A percentile compares a stretch with the other conserved stretches of the same genome.
Evolutionary conservation across 805 yeast species (phyloP).

Genomic region (Candida cerambycidarum): DNA sequence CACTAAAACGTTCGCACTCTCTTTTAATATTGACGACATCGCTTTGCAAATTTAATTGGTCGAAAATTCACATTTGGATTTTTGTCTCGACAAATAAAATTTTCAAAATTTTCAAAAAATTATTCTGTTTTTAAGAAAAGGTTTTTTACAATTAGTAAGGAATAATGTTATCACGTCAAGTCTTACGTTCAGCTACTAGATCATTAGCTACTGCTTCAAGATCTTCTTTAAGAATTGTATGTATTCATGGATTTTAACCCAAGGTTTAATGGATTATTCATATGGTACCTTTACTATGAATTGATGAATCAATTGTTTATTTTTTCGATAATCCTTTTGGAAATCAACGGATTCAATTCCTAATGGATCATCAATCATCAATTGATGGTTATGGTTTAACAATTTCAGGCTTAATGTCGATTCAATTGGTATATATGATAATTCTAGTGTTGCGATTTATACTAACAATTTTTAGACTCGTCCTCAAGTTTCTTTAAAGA

Average conservation of each 20-base stretch:
- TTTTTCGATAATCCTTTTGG: not conserved
- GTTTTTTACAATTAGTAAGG: slow-evolving; percentile 5
- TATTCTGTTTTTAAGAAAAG: slow-evolving; percentile 6
- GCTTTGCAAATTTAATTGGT: slow-evolving; percentile 14
- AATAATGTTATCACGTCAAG: slow-evolving; percentile 78
- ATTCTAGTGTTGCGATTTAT: slow-evolving; percentile 6
- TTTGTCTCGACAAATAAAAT: slow-evolving; percentile 18
- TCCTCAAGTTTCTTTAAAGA: slow-evolving; percentile 66
- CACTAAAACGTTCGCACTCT: slow-evolving; percentile 10
- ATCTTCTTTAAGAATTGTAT: slow-evolving; percentile 33
- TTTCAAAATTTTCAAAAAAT: slow-evolving; percentile 15
- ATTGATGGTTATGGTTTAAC: slow-evolving; percentile 1
- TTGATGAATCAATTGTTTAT: not conserved
- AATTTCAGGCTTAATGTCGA: not conserved
- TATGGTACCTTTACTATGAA: not conserved
- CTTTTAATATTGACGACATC: slow-evolving; percentile 1
- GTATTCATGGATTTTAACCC: slow-evolving; percentile 16
- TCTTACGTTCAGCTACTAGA: slow-evolving; percentile 82
- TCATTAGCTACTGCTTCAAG: slow-evolving; percentile 53
- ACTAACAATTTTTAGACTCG: slow-evolving; percentile 54
- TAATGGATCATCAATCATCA: not conserved
- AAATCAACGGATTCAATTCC: not conserved
- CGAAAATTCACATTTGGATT: slow-evolving; percentile 7
- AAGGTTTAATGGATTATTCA: not conserved
- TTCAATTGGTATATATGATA: too few relatives aligned